Percentiles rank a stretch among this genome's conserved stretches.
phyloP scores from a whole-genome alignment of 352 stramenopile genomes.

The Plasmopara muralis region DNA sequence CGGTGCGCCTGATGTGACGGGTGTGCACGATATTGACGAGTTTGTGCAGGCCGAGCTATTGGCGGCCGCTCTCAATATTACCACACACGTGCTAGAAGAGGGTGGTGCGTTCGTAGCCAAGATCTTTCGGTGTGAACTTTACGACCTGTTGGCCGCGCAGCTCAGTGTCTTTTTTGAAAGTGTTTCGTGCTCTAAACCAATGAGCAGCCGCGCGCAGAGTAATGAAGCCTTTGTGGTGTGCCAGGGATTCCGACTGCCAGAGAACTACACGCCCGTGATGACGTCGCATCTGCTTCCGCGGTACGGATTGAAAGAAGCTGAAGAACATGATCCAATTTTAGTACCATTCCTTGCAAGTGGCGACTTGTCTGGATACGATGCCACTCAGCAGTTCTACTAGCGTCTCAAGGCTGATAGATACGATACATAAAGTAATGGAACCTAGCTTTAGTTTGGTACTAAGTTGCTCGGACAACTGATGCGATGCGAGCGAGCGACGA shows the following conservation, averaged over 20 bases:
- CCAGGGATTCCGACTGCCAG: conserved; percentile 86
- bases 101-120: conserved; percentile 98
- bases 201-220: conserved; percentile 92
- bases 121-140: conserved; percentile 97
- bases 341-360: conserved; percentile 91
- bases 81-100: conserved; percentile 89
- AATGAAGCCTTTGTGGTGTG: conserved; percentile 97
- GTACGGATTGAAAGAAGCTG: conserved; percentile 43
- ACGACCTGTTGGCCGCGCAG: conserved; percentile 94
- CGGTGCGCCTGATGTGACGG: conserved; percentile 98
- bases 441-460: conserved; percentile 6
- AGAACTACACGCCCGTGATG: conserved; percentile 82
- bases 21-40: conserved; percentile 98
- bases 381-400: conserved; percentile 48
- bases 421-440: conserved; percentile 6
- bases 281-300: conserved; percentile 65
- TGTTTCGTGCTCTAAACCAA: conserved; percentile 96
- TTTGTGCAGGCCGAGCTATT: conserved; percentile 97
- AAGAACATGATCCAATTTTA: conserved; percentile 55
- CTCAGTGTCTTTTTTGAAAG: conserved; percentile 93
- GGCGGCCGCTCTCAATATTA: conserved; percentile 96
- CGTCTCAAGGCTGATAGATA: conserved; percentile 12
- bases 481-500: conserved; percentile 33
- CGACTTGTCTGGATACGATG: conserved; percentile 90
- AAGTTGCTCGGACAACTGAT: conserved; percentile 32